phyloP scores from a whole-genome alignment of 1,284 basidiomycete genomes.

The Sanghuangporus baumii region DNA sequence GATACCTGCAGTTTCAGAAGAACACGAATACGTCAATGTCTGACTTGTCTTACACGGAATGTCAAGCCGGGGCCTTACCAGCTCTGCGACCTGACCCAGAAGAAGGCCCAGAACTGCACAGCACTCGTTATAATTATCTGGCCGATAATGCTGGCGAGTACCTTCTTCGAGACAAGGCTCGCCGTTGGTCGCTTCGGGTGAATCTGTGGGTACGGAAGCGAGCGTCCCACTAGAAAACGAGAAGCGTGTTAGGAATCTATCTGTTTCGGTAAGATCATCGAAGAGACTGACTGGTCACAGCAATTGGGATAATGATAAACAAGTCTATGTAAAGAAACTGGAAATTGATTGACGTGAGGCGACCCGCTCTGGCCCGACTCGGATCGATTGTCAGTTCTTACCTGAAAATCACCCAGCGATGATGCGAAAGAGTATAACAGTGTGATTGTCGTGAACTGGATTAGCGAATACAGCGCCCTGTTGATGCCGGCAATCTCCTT shows the following conservation, averaged over 20 bases:
- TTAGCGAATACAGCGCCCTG: conserved; percentile 87
- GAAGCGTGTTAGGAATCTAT: conserved; percentile 10
- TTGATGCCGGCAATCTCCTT: conserved; percentile 13
- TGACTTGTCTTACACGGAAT: not conserved
- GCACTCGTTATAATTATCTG: conserved; percentile 87
- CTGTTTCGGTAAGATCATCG: not conserved
- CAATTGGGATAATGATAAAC: conserved; percentile 95
- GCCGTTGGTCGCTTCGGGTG: conserved; percentile 92
- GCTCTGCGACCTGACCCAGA: conserved; percentile 80
- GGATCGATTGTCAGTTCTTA: conserved; percentile 27
- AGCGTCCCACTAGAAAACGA: conserved; percentile 76
- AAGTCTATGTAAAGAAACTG: conserved; percentile 97
- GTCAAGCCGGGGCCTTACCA: conserved; percentile 49
- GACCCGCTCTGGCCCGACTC: not conserved
- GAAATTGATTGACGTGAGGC: conserved; percentile 6
- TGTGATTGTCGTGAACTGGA: conserved; percentile 87
- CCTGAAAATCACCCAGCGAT: conserved; percentile 95
- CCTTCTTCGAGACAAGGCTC: conserved; percentile 94
- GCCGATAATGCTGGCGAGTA: conserved; percentile 89
- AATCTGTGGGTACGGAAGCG: conserved; percentile 83
- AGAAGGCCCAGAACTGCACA: conserved; percentile 84
- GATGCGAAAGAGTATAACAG: conserved; percentile 95
- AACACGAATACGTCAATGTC: not conserved
- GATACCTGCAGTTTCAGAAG: conserved; percentile 44
- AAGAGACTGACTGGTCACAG: conserved; percentile 78